A percentile compares a stretch with the other conserved stretches of the same genome.
phyloP scores from a whole-genome alignment of 1,139 yeast species.

The Debaryomycetaceae sp. region DNA sequence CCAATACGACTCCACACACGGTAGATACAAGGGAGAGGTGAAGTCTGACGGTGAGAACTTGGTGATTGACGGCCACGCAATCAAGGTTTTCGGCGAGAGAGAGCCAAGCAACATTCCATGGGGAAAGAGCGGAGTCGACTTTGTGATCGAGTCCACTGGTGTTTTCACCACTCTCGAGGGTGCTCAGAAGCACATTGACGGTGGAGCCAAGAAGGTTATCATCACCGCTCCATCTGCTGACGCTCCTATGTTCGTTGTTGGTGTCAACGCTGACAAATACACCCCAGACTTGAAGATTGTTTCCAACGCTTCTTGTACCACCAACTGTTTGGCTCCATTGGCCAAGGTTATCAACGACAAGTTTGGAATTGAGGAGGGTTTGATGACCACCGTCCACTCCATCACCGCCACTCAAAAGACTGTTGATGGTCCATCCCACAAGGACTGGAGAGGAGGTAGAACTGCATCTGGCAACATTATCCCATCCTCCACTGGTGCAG shows the following conservation, averaged over 20 bases:
- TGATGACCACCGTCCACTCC: conserved; percentile 90
- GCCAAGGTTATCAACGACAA: conserved; percentile 79
- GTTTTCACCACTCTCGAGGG: conserved; percentile 77
- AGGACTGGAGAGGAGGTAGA: conserved; percentile 96
- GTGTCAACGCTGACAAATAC: conserved; percentile 77
- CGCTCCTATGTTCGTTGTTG: conserved; percentile 87
- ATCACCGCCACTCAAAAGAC: conserved; percentile 90
- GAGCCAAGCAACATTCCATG: conserved; percentile 82
- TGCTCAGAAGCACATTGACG: conserved; percentile 77
- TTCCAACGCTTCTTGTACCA: conserved; percentile 88
- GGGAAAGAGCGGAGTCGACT: conserved; percentile 75
- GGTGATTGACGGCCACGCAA: conserved; percentile 65
- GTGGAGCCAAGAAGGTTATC: conserved; percentile 88
- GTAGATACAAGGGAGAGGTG: conserved; percentile 69
- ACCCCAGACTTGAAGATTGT: conserved; percentile 66
- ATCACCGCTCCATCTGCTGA: conserved; percentile 86
- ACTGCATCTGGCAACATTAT: conserved; percentile 88
- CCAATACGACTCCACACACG: conserved; percentile 88
- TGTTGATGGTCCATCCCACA: conserved; percentile 88
- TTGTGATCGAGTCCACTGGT: conserved; percentile 86
- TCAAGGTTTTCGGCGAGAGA: conserved; percentile 69
- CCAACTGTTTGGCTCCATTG: conserved; percentile 87
- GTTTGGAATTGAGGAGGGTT: conserved; percentile 82
- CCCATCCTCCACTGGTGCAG: conserved; percentile 91
- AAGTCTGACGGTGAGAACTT: conserved; percentile 52